These are phyloP conservation scores for Davidsoniella virescens DNA, from an alignment of 2,329 filamentous ascomycete species.

Conservation along the genomic window DNA sequence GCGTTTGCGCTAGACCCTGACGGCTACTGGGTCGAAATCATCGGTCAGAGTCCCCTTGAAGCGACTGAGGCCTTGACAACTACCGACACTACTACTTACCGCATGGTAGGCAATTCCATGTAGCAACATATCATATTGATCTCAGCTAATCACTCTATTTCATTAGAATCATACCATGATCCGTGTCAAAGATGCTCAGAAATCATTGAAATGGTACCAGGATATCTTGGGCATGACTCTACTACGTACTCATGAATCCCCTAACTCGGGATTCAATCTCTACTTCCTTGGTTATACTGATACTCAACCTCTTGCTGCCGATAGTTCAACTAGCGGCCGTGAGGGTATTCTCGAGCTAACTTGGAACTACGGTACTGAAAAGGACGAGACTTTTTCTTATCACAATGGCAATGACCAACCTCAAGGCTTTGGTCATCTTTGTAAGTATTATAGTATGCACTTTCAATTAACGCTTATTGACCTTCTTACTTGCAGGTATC, in stretches of 20 bases:
- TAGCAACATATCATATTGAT: background rate
- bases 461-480: slow-evolving; percentile 15
- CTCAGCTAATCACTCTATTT: background rate
- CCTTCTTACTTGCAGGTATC: slow-evolving; percentile 34
- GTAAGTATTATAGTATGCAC: slow-evolving; percentile 29
- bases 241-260: slow-evolving; percentile 54
- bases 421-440: slow-evolving; percentile 89
- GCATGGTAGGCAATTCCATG: slow-evolving; percentile 32
- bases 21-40: slow-evolving; percentile 72
- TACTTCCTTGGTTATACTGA: slow-evolving; percentile 80
- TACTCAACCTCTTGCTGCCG: slow-evolving; percentile 34
- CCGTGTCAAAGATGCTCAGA: slow-evolving; percentile 67
- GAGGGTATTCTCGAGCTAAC: slow-evolving; percentile 86
- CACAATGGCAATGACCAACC: slow-evolving; percentile 86
- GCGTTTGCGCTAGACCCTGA: slow-evolving; percentile 85
- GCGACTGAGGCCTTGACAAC: slow-evolving; percentile 54
- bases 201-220: slow-evolving; percentile 64
- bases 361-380: slow-evolving; percentile 73
- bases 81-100: slow-evolving; percentile 62
- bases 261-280: slow-evolving; percentile 62
- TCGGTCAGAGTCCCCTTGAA: slow-evolving; percentile 55
- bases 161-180: slow-evolving; percentile 79
- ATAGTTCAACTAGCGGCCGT: slow-evolving; percentile 42
- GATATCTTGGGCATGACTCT: slow-evolving; percentile 81
- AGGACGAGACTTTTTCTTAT: slow-evolving; percentile 68